Conservation (phyloP, 1,284 basidiomycete genomes). For the Volvariella volvacea region DNA sequence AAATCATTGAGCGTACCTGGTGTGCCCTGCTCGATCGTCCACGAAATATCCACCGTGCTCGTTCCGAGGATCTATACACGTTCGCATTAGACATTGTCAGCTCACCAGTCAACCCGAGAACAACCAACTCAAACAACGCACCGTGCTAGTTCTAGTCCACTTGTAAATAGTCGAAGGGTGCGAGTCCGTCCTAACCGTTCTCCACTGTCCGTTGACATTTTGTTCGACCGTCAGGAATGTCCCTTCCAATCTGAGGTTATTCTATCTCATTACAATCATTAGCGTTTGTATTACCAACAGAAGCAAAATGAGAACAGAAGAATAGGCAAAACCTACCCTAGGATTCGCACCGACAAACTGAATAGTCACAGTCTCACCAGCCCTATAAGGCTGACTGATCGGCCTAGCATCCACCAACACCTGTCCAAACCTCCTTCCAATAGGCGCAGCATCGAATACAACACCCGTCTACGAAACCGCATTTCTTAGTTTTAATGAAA, state of each 20-base stretch:
- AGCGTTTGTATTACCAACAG: slow-evolving; percentile 9
- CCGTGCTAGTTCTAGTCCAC: slow-evolving; percentile 56
- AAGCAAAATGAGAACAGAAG: background rate
- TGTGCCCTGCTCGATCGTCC: slow-evolving; percentile 62
- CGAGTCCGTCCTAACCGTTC: slow-evolving; percentile 62
- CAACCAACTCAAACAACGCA: slow-evolving; percentile 20
- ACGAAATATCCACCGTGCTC: slow-evolving; percentile 59
- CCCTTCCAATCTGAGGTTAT: slow-evolving; percentile 69
- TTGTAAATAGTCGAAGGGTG: slow-evolving; percentile 73
- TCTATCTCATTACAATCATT: slow-evolving; percentile 32
- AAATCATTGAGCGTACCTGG: slow-evolving; percentile 40
- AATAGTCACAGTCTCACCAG: slow-evolving; percentile 53
- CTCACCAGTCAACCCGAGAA: background rate
- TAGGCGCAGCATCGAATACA: slow-evolving; percentile 50
- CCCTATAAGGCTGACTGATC: slow-evolving; percentile 36
- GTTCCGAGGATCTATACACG: slow-evolving; percentile 42
- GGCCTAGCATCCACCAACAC: slow-evolving; percentile 56
- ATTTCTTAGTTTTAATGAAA: background rate
- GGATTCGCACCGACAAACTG: slow-evolving; percentile 77
- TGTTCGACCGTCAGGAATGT: slow-evolving; percentile 71
- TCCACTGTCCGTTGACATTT: slow-evolving; percentile 46
- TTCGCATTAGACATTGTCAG: too few relatives aligned
- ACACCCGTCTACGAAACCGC: slow-evolving; percentile 45
- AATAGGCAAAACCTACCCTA: slow-evolving; percentile 37
- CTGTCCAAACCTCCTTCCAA: slow-evolving; percentile 59